Base-by-base conservation (phyloP, 1,284 basidiomycete genomes). In the Cutaneotrichosporon dermatis region DNA sequence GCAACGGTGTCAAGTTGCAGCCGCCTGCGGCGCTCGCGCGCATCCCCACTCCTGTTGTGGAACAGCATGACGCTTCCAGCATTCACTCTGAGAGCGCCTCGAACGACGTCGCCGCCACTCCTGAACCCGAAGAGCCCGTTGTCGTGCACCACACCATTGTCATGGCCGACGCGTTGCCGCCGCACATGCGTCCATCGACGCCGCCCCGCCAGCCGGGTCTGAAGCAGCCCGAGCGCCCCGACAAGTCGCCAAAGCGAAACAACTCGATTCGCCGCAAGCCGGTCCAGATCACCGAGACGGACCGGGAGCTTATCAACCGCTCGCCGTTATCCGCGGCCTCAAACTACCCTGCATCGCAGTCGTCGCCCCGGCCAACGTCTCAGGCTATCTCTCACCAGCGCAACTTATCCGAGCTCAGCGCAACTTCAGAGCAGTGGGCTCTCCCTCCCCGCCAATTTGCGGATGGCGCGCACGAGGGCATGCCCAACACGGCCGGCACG, bases 211-310 rank as follows among this genome's bases (percentile, higher is more conserved):
- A 44, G 33, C 41, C 5, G 37, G 15, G 53, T 53, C 7, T 45
- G 49, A 15, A 46, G 51, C 50, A 33, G 53, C 58, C 51, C 10
- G n/a, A 52, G 16, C 16, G 43, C 13, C 5, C n/a, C 34, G n/a
- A 42, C 15, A 40, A 33, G 40, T 54, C 39, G 33, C 57, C 42
- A 6, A 34, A 49, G 51, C 61, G 61, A 13, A 49, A 44, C 54
- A 64, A 64, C 54, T 60, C 58, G 8, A 66, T 74, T 58, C 68
- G 70, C 50, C 63, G 75, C 12, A 76, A 76, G 64, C 75, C 75
- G 0, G 49, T 76, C 39, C 69, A 70, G 51, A 57, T 73, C 15
- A 67, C 68, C n/a, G 52, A 60, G n/a, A 65, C 69, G 48, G 75
- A 76, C 53, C 64, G 66, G 5, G 66, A 68, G 51, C 60, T 73